Percentiles rank a stretch among this genome's conserved stretches.
Conservation (phyloP, 805 yeast species). For the Yueomyces sinensis region DNA sequence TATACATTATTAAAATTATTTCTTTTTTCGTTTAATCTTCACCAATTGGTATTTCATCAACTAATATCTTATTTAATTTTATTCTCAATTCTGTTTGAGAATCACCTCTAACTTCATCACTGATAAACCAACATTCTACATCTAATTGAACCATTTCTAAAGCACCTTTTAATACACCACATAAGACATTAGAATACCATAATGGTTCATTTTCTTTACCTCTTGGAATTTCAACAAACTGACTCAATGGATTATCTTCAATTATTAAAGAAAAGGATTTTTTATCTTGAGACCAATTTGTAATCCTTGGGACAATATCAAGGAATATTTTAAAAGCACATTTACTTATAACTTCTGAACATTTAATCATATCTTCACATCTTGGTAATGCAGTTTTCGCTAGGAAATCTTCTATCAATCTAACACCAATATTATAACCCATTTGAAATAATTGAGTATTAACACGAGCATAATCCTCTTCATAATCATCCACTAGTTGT, state of each 20-base stretch:
- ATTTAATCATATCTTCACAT: slow-evolving; percentile 67
- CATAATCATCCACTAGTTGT: slow-evolving; percentile 75
- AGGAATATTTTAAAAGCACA: slow-evolving; percentile 85
- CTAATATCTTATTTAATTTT: slow-evolving; percentile 54
- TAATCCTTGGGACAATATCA: slow-evolving; percentile 63
- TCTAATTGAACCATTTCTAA: slow-evolving; percentile 93
- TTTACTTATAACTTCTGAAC: slow-evolving; percentile 75
- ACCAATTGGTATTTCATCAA: slow-evolving; percentile 95
- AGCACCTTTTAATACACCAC: slow-evolving; percentile 86
- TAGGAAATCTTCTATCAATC: slow-evolving; percentile 84
- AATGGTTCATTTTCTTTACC: slow-evolving; percentile 30
- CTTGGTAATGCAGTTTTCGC: slow-evolving; percentile 80
- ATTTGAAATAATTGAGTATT: slow-evolving; percentile 75
- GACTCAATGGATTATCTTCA: slow-evolving; percentile 82
- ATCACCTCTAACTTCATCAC: slow-evolving; percentile 76
- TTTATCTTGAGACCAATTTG: slow-evolving; percentile 66
- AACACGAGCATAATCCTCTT: slow-evolving; percentile 62
- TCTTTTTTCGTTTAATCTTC: slow-evolving; percentile 42
- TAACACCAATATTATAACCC: slow-evolving; percentile 91
- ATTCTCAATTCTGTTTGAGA: slow-evolving; percentile 68
- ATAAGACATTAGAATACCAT: slow-evolving; percentile 86
- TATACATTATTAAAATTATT: too few relatives aligned
- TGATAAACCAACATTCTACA: slow-evolving; percentile 67
- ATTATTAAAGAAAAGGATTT: slow-evolving; percentile 62
- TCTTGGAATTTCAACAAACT: slow-evolving; percentile 87